A percentile compares a stretch with the other conserved stretches of the same genome.
Evolutionary conservation across 192 early-diverging fungal species (phyloP).

Genomic region (Polychytrium aggregatum): DNA sequence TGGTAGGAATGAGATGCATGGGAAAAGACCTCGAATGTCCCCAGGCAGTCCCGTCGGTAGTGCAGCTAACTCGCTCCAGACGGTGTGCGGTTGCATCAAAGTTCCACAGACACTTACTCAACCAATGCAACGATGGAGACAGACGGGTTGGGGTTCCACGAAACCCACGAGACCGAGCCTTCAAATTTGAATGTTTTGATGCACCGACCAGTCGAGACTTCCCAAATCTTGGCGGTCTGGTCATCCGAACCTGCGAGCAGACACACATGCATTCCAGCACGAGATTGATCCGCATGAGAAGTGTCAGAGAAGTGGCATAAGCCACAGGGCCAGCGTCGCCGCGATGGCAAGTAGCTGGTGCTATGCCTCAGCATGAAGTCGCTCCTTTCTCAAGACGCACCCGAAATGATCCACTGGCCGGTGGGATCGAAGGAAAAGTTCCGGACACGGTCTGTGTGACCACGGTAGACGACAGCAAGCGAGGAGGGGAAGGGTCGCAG

Average conservation of each 20-base stretch:
- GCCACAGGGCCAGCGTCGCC: too few species aligned
- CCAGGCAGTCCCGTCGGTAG: neutral
- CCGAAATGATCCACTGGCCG: conserved; percentile 83
- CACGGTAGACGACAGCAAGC: conserved; percentile 64
- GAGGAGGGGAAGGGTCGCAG: conserved; percentile 86
- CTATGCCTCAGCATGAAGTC: too few species aligned
- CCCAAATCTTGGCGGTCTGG: conserved; percentile 79
- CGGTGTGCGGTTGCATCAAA: too few species aligned
- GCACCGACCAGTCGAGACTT: conserved; percentile 80
- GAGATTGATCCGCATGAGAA: too few species aligned
- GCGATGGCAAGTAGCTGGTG: too few species aligned
- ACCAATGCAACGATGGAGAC: too few species aligned
- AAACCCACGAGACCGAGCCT: conserved; percentile 56
- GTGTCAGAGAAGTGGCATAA: too few species aligned
- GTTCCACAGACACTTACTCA: too few species aligned
- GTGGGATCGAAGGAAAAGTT: conserved; percentile 78
- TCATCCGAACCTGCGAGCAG: conserved; percentile 63
- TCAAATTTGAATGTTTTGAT: conserved; percentile 64
- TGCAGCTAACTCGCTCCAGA: neutral
- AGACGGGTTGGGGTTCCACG: conserved; percentile 82
- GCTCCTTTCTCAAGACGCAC: neutral
- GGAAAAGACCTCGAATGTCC: neutral
- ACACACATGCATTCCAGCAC: neutral
- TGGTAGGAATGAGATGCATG: neutral
- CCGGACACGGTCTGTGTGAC: conserved; percentile 75